phyloP scores from a whole-genome alignment of 2,329 filamentous ascomycete genomes.

The Clonostachys byssicola region DNA sequence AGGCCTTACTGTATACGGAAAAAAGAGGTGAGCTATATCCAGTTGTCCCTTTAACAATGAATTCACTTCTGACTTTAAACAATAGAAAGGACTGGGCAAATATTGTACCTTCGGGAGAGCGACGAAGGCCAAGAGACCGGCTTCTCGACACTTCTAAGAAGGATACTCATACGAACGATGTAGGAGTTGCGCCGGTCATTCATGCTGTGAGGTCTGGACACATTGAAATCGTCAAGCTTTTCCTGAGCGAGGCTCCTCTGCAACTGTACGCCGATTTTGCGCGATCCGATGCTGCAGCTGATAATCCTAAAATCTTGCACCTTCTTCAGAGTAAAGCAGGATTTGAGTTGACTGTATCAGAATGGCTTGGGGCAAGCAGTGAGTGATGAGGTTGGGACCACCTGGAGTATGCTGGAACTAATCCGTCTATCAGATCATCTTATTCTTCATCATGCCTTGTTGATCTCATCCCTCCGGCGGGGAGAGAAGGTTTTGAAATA shows the following conservation, averaged over 20 bases:
- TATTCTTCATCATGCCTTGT: slow-evolving; percentile 62
- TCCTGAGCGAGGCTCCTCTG: slow-evolving; percentile 66
- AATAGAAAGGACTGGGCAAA: too few species aligned
- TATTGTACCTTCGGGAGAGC: slow-evolving; percentile 6
- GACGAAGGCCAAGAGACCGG: slow-evolving; percentile 49
- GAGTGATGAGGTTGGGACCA: slow-evolving; percentile 21
- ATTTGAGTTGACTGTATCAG: slow-evolving; percentile 57
- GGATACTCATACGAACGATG: slow-evolving; percentile 30
- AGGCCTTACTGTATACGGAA: slow-evolving; percentile 71
- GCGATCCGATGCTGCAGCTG: slow-evolving; percentile 49
- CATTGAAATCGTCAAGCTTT: slow-evolving; percentile 72
- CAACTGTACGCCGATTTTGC: slow-evolving; percentile 66
- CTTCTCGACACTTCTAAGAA: slow-evolving; percentile 57
- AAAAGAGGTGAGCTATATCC: slow-evolving; percentile 45
- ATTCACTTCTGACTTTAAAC: background rate
- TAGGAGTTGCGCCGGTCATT: slow-evolving; percentile 53
- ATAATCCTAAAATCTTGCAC: slow-evolving; percentile 59
- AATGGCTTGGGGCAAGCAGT: slow-evolving; percentile 59
- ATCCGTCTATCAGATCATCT: slow-evolving; percentile 44
- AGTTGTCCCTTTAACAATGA: too few species aligned
- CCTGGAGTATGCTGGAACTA: slow-evolving; percentile 5
- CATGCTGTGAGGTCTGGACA: slow-evolving; percentile 51
- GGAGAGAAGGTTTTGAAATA: slow-evolving; percentile 60
- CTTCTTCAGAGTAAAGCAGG: slow-evolving; percentile 57
- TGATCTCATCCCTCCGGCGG: slow-evolving; percentile 30